Percentiles rank a stretch among this genome's conserved stretches.
Evolutionary conservation across 495 filamentous ascomycete species (phyloP).

Genomic region (Elasticomyces elasticus): DNA sequence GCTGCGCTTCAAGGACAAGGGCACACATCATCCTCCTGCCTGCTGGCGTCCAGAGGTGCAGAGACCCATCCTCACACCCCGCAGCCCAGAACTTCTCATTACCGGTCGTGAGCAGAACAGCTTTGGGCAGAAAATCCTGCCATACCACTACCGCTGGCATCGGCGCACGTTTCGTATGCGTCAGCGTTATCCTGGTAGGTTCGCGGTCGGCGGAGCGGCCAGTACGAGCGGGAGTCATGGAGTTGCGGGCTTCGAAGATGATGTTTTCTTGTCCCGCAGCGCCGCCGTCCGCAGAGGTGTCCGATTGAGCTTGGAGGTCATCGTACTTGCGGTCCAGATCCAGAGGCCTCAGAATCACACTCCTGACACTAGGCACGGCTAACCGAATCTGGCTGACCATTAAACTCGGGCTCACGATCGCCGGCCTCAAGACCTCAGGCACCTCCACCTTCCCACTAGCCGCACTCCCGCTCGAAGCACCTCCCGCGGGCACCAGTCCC

Average conservation of each 20-base stretch:
- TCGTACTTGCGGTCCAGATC: slow-evolving; percentile 36
- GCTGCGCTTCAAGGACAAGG: slow-evolving; percentile 79
- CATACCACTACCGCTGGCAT: slow-evolving; percentile 50
- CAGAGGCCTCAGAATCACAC: slow-evolving; percentile 60
- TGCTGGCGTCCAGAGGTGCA: slow-evolving; percentile 92
- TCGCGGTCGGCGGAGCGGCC: slow-evolving; percentile 55
- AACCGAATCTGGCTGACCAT: slow-evolving; percentile 76
- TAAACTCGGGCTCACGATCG: slow-evolving; percentile 70
- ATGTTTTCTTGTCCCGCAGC: slow-evolving; percentile 41
- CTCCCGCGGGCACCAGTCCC: slow-evolving; percentile 50
- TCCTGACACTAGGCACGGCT: slow-evolving; percentile 79
- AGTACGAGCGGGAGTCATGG: slow-evolving; percentile 46
- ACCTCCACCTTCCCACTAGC: slow-evolving; percentile 10
- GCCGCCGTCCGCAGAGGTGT: slow-evolving; percentile 44
- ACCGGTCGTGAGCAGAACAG: slow-evolving; percentile 76
- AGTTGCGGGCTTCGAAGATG: slow-evolving; percentile 66
- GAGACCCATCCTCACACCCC: slow-evolving; percentile 84
- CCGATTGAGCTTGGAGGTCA: slow-evolving; percentile 23
- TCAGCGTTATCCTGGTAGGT: slow-evolving; percentile 71
- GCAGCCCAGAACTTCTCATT: slow-evolving; percentile 86
- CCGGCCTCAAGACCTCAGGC: slow-evolving; percentile 80
- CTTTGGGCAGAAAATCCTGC: slow-evolving; percentile 83
- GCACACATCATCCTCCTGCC: slow-evolving; percentile 76
- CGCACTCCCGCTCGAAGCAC: too few species aligned
- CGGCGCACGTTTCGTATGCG: slow-evolving; percentile 53